A percentile compares a stretch with the other conserved stretches of the same genome.
These are phyloP conservation scores for Aspergillus sp. DNA, from an alignment of 2,329 filamentous ascomycete species.

Conservation along the genomic window DNA sequence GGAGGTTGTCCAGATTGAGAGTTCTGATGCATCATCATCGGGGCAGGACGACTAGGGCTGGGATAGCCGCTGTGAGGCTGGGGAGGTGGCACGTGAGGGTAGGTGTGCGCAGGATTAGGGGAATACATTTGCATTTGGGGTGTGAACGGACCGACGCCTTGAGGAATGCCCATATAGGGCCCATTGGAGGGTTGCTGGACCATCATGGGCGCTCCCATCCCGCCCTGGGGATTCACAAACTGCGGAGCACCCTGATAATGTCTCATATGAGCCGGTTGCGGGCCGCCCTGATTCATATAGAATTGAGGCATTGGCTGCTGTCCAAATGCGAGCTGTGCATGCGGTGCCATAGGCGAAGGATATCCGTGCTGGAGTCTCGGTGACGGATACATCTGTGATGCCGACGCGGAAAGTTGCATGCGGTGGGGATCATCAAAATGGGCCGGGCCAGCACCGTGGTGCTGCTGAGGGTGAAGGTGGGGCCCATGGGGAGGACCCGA, in stretches of 20 bases:
- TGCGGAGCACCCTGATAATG: constrained; percentile 74
- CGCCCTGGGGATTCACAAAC: constrained; percentile 72
- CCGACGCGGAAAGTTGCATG: constrained; percentile 83
- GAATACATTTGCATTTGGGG: constrained; percentile 85
- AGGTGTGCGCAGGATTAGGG: constrained; percentile 72
- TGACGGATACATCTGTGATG: constrained; percentile 82
- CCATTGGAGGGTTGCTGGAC: constrained; percentile 72
- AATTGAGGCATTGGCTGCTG: constrained; percentile 75
- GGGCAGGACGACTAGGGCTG: constrained; percentile 83
- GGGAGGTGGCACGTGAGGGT: constrained; percentile 56
- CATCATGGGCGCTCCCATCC: constrained; percentile 82
- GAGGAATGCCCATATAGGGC: constrained; percentile 73
- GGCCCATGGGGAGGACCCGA: constrained; percentile 76
- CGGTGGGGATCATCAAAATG: constrained; percentile 81
- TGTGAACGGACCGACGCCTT: constrained; percentile 68
- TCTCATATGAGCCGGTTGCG: constrained; percentile 72
- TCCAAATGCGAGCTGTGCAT: constrained; percentile 71
- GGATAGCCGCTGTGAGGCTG: constrained; percentile 74
- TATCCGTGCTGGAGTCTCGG: constrained; percentile 77
- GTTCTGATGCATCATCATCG: constrained; percentile 93
- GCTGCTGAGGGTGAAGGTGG: constrained; percentile 76
- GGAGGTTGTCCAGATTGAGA: constrained; percentile 84
- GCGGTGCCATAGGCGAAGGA: constrained; percentile 68
- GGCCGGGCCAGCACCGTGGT: constrained; percentile 69
- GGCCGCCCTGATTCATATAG: constrained; percentile 70